Conservation (phyloP, 768 basidiomycete genomes). For the Mycena sanguinolenta region DNA sequence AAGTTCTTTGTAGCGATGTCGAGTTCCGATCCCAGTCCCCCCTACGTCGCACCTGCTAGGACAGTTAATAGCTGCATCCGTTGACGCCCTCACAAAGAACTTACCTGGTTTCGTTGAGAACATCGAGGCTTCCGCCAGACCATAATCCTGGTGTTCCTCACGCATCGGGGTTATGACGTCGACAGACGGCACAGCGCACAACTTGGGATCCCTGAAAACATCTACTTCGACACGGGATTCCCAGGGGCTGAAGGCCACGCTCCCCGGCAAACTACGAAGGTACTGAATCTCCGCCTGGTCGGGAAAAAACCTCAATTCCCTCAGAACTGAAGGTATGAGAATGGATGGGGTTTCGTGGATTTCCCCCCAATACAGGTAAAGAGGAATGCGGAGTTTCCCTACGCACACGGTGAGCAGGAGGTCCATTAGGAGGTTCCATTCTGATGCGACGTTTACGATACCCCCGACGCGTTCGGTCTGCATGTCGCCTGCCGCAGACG, state of each 20-base stretch:
- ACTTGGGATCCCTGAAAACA: too few relatives aligned
- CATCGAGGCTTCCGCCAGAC: too few relatives aligned
- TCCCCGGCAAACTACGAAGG: background rate
- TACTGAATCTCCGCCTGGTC: background rate
- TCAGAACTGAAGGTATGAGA: conserved; percentile 5
- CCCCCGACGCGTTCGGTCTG: background rate
- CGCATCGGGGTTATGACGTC: too few relatives aligned
- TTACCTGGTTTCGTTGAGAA: too few relatives aligned
- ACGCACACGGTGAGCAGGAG: background rate
- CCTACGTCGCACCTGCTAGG: too few relatives aligned
- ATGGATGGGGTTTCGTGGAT: background rate
- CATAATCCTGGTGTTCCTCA: too few relatives aligned
- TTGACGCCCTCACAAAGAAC: too few relatives aligned
- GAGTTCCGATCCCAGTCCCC: too few relatives aligned
- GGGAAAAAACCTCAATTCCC: conserved; percentile 6
- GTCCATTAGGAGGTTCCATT: conserved; percentile 17
- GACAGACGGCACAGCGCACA: too few relatives aligned
- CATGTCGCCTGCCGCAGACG: conserved; percentile 15
- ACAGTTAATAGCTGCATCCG: too few relatives aligned
- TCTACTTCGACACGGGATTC: background rate
- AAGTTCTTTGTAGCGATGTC: too few relatives aligned
- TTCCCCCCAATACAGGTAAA: conserved; percentile 5
- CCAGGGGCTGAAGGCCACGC: conserved; percentile 5
- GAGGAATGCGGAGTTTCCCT: background rate
- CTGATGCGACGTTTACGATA: conserved; percentile 2